Base-by-base conservation (phyloP, 495 filamentous ascomycete genomes). In the Daldinia childiae region DNA sequence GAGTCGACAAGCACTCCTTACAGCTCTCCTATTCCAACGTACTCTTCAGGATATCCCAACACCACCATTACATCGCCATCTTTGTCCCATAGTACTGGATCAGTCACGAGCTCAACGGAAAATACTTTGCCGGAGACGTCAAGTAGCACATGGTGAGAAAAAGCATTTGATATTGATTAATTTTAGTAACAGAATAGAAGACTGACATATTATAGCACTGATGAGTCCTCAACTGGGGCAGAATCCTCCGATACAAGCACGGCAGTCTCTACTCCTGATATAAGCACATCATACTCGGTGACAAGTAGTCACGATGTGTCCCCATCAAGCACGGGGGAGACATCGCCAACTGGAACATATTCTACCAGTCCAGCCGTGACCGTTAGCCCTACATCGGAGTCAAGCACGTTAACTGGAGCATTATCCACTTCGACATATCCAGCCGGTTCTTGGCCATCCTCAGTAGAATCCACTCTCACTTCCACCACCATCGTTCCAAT, bases 141-240 rank as follows among this genome's bases (percentile, higher is more conserved):
- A 14, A 71, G 45, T 9, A 72, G 45, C 32, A 68, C 65, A 15
- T 73, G 70, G 70, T 73, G 60, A 68, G 65, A 8, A 34, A 27
- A n/a, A 24, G 3, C 6, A 15, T 4, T 41, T 24, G 5, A 48
- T 58, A 12, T 29, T 21, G 14, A 55, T 48, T 3, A 11, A 21
- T 36, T 8, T 58, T 2, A 8, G 36, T 48, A 21, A 4, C 19
- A 12, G 17, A 56, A 29, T 30, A 7, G 17, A 11, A 72, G 34
- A 64, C 50, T 68, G 41, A 72, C 50, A 51, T 0, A 17, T 14
- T 29, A 29, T 52, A 73, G 70, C 14, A 73, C 70, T 21, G 70
- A 73, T 7, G 70, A 69, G 27, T 41, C 5, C 21, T 24, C 64
- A 15, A 68, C 56, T 15, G 24, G 30, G 1, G 26, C 55, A 24